Base-by-base conservation (phyloP, 1,284 basidiomycete species). In the Apiotrichum gracile region DNA sequence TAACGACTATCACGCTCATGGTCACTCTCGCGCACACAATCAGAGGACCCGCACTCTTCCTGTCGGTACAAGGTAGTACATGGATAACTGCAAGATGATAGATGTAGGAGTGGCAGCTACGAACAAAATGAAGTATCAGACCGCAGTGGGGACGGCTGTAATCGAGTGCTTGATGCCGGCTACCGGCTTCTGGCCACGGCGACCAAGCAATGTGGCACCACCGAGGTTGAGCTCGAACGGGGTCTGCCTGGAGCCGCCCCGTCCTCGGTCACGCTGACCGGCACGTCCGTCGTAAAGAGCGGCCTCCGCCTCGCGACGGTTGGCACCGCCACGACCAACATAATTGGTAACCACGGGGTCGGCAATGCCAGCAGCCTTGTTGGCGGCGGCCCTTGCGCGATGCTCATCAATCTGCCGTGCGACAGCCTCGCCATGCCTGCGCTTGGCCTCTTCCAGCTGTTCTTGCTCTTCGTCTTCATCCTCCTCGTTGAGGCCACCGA, bases 401-500 rank as follows among this genome's bases (percentile, higher is more conserved):
- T 69, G 65, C 56, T 76, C 66, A 54, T 77, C 64, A 27, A 76
- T 77, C 52, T 76, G 73, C 26, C 70, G 55, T 16, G 76, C 77
- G 13, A 76, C 70, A 40, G 75, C 70, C 68, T 69, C 76, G 54
- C 76, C 80, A 61, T 78, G 80, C 67, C 77, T 82, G 57, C 74
- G 78, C 59, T 75, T 77, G 8, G 78, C 78, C 44, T 79, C 77
- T 22, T 78, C 78, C 21, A 81, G 54, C 26, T 79, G 70, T 21
- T 70, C 75, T 6, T 80, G 78, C 12, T 80, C 79, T 21, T 83
- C 82, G 39, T 82, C 82, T 68, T 92, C 90, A 56, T 93, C 91
- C 60, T 93, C 91, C 69, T 97, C 93, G 74, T 97, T 97, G 61
- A 98, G 81, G 17, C 87, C 88, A 21, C 80, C 80, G 25, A 97